These are phyloP conservation scores for Boletus tomentosulus DNA, from an alignment of 768 basidiomycete species.

Conservation along the genomic window DNA sequence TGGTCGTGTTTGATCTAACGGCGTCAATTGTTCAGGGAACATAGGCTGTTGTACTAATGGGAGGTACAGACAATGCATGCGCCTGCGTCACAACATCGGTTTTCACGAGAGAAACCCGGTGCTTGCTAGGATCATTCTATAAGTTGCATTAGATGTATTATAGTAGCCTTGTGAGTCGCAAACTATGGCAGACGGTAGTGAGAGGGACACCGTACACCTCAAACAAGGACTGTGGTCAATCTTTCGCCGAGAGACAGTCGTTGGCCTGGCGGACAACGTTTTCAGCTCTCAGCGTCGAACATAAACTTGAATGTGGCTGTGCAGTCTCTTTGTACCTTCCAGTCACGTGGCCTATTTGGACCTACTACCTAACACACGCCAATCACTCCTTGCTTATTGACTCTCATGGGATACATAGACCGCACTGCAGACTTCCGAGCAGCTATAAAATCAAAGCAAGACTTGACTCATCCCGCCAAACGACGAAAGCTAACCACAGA, in stretches of 20 bases:
- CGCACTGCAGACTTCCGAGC: slow-evolving; percentile 62
- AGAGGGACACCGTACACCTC: slow-evolving; percentile 54
- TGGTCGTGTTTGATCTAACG: background rate
- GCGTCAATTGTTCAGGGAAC: slow-evolving; percentile 29
- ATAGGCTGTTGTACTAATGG: slow-evolving; percentile 53
- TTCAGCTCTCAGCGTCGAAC: slow-evolving; percentile 21
- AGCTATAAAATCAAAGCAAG: slow-evolving; percentile 46
- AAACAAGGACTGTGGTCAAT: slow-evolving; percentile 59
- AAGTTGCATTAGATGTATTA: slow-evolving; percentile 1
- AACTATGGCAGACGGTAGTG: slow-evolving; percentile 64
- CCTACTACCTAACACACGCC: background rate
- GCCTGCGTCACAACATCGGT: no score
- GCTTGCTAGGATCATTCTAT: slow-evolving; percentile 24
- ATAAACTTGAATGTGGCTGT: background rate
- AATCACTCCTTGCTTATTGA: background rate
- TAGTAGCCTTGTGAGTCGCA: slow-evolving; percentile 29
- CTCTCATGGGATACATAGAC: slow-evolving; percentile 52
- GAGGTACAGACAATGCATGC: slow-evolving; percentile 46
- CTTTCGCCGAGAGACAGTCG: slow-evolving; percentile 31
- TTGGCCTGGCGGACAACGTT: slow-evolving; percentile 13
- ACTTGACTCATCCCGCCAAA: slow-evolving; percentile 41
- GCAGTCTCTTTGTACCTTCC: background rate
- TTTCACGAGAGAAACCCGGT: no score
- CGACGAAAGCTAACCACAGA: slow-evolving; percentile 44
- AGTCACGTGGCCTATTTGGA: slow-evolving; percentile 21